A percentile compares a stretch with the other conserved stretches of the same genome.
phyloP scores from a whole-genome alignment of 2,329 filamentous ascomycete genomes.

The Trichoderma gracile region DNA sequence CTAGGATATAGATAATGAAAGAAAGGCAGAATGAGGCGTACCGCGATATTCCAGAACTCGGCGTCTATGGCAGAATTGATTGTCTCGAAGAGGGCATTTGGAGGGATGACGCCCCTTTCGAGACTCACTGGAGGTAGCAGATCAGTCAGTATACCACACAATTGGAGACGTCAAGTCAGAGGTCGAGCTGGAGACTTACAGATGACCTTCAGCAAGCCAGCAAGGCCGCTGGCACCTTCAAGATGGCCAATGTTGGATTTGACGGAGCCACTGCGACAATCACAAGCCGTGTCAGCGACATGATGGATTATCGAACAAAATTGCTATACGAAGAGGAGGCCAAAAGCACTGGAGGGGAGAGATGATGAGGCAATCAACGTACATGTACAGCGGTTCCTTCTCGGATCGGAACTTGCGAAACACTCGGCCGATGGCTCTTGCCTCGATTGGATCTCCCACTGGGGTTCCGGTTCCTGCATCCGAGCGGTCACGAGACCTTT shows the following conservation, averaged over 20 bases:
- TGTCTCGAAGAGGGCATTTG: slow-evolving; percentile 7
- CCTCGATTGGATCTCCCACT: slow-evolving; percentile 28
- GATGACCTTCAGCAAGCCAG: slow-evolving; percentile 24
- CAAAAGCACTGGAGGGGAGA: too few relatives aligned
- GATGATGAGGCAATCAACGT: background rate
- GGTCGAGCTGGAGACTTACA: background rate
- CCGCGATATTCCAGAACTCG: slow-evolving; percentile 25
- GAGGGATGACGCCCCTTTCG: slow-evolving; percentile 14
- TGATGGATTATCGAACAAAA: too few relatives aligned
- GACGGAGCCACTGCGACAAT: slow-evolving; percentile 17
- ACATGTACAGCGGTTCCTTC: slow-evolving; percentile 35
- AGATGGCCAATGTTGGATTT: slow-evolving; percentile 30
- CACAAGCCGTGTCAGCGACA: background rate
- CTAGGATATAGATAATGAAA: background rate
- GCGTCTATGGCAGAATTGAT: slow-evolving; percentile 23
- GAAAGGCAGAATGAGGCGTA: background rate
- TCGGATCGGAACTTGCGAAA: slow-evolving; percentile 18
- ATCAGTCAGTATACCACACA: background rate
- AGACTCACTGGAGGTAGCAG: background rate
- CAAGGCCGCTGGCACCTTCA: slow-evolving; percentile 28
- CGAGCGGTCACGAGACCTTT: background rate
- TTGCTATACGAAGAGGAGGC: background rate
- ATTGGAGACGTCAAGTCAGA: background rate
- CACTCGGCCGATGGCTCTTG: slow-evolving; percentile 14
- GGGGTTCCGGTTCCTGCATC: slow-evolving; percentile 27